phyloP scores from a whole-genome alignment of 1,139 yeast genomes.

The Pichia sp. region DNA sequence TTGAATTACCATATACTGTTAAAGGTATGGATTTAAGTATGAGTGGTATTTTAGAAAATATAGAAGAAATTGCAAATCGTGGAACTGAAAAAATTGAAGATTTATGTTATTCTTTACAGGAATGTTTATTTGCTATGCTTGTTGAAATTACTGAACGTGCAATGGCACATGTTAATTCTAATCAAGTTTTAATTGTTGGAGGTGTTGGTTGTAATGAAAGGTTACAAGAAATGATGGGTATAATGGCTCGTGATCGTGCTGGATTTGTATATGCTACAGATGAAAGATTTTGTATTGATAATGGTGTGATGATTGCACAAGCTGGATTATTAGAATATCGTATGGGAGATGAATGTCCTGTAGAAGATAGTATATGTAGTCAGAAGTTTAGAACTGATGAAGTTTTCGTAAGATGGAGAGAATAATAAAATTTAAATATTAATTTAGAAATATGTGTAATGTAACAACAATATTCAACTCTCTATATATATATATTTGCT shows the following conservation, averaged over 20 bases:
- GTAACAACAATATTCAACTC: too few species aligned
- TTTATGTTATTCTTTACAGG: slow-evolving; percentile 87
- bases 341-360: slow-evolving; percentile 61
- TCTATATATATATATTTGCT: too few species aligned
- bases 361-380: slow-evolving; percentile 77
- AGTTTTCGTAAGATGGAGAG: slow-evolving; percentile 74
- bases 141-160: slow-evolving; percentile 98
- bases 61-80: slow-evolving; percentile 62
- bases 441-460: background rate
- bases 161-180: slow-evolving; percentile 91
- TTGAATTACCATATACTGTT: slow-evolving; percentile 86
- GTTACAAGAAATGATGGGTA: slow-evolving; percentile 91
- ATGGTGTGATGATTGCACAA: slow-evolving; percentile 98
- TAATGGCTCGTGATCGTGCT: slow-evolving; percentile 83
- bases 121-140: slow-evolving; percentile 87
- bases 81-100: slow-evolving; percentile 45
- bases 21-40: slow-evolving; percentile 97
- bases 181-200: slow-evolving; percentile 89
- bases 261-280: slow-evolving; percentile 92
- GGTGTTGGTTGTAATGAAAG: slow-evolving; percentile 96
- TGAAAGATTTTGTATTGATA: slow-evolving; percentile 93
- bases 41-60: slow-evolving; percentile 87
- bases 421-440: background rate
- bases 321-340: slow-evolving; percentile 87
- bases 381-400: slow-evolving; percentile 93